These are phyloP conservation scores for Klebsormidium nitens DNA, from an alignment of 139 green algal genomes.

Conservation along the genomic window DNA sequence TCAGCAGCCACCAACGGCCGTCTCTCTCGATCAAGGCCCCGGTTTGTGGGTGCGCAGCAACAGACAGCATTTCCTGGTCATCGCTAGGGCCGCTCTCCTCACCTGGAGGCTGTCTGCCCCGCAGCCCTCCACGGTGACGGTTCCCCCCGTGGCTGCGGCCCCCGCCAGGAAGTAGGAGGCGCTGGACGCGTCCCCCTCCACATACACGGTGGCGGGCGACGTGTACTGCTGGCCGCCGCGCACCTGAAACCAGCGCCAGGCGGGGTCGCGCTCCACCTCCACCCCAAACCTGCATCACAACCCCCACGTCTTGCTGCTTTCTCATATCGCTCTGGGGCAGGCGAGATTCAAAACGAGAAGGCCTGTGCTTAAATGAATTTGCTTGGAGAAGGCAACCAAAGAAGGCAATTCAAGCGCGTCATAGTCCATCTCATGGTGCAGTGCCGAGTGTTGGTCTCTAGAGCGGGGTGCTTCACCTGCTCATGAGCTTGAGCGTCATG, in stretches of 20 bases:
- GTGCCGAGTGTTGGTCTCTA: not conserved
- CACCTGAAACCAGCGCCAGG: constrained; percentile 34
- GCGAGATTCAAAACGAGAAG: too few species aligned
- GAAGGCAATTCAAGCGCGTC: too few species aligned
- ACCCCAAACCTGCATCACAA: constrained; percentile 50
- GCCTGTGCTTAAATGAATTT: too few species aligned
- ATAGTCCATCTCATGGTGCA: not conserved
- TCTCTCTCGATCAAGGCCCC: too few species aligned
- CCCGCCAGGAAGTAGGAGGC: constrained; percentile 89
- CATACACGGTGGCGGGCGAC: constrained; percentile 69
- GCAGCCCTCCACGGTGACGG: constrained; percentile 86
- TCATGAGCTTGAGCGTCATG: constrained; percentile 98
- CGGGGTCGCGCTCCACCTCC: constrained; percentile 25
- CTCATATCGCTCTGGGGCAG: not conserved
- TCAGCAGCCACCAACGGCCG: too few species aligned
- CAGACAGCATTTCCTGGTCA: too few species aligned
- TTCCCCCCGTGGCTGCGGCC: constrained; percentile 85
- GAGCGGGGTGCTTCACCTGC: constrained; percentile 36
- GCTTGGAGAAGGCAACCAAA: too few species aligned
- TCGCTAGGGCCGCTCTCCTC: too few species aligned
- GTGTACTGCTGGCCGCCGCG: constrained; percentile 67
- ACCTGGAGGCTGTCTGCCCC: constrained; percentile 81
- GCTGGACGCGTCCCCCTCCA: constrained; percentile 93
- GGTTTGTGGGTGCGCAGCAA: too few species aligned
- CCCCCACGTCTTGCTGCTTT: too few species aligned